Evolutionary conservation across 805 yeast genomes (phyloP).

Genomic region (Jamesozyma lodderae): DNA sequence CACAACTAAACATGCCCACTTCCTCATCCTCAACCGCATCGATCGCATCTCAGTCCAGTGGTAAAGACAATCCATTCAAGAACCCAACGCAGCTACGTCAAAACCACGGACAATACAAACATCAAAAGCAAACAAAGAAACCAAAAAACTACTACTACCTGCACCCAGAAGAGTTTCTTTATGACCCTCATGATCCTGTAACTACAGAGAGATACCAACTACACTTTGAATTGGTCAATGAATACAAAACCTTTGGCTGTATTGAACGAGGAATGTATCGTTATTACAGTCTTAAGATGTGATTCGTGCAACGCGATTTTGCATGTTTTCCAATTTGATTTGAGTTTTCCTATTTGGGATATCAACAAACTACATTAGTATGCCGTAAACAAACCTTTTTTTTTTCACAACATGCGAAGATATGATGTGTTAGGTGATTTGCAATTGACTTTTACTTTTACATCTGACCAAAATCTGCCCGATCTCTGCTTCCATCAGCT

Average conservation of each 20-base stretch:
- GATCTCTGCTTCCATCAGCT: no score
- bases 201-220: constrained; percentile 21
- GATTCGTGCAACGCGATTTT: no score
- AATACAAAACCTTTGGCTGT: constrained; percentile 35
- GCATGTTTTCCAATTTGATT: background rate
- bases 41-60: background rate
- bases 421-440: no score
- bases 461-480: no score
- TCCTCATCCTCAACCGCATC: background rate
- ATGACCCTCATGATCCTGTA: constrained; percentile 20
- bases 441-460: no score
- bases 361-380: constrained; percentile 1
- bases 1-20: background rate
- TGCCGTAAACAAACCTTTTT: no score
- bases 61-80: background rate
- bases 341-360: background rate
- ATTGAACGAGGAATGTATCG: constrained; percentile 39
- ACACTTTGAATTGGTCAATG: constrained; percentile 27
- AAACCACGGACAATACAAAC: background rate
- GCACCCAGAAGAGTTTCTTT: constrained; percentile 21
- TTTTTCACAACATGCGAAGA: no score
- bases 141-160: constrained; percentile 11
- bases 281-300: constrained; percentile 35
- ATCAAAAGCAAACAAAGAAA: background rate
- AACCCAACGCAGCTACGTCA: background rate